Percentiles rank a stretch among this genome's conserved stretches.
Evolutionary conservation across 768 basidiomycete species (phyloP).

Genomic region (Neoboletus brunneissimus): DNA sequence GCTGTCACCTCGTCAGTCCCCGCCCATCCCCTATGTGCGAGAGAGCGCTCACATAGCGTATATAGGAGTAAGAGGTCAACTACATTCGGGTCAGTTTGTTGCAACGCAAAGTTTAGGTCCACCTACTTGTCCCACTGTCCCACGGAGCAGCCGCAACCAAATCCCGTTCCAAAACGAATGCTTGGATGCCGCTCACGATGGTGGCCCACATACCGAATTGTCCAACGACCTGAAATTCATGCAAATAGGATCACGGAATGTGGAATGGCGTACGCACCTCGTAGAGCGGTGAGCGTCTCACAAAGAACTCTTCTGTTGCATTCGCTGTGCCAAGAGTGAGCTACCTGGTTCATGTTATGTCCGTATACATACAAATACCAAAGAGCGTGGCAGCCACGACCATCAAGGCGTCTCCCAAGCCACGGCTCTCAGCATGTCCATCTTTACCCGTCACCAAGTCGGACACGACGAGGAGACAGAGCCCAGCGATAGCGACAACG

Average conservation of each 20-base stretch:
- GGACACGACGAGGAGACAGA: constrained; percentile 75
- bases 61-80: constrained; percentile 50
- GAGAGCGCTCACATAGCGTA: constrained; percentile 33
- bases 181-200: constrained; percentile 73
- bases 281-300: constrained; percentile 74
- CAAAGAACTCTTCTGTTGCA: constrained; percentile 85
- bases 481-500: constrained; percentile 63
- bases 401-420: constrained; percentile 82
- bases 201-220: constrained; percentile 83
- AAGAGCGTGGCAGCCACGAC: constrained; percentile 81
- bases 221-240: constrained; percentile 58
- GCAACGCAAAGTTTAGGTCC: constrained; percentile 14
- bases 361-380: constrained; percentile 63
- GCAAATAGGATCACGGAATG: background rate
- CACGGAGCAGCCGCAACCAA: constrained; percentile 61
- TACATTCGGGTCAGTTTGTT: constrained; percentile 35
- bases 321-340: constrained; percentile 53
- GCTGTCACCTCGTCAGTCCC: constrained; percentile 36
- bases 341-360: background rate
- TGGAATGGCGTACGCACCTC: constrained; percentile 43
- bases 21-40: background rate
- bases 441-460: constrained; percentile 75
- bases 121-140: constrained; percentile 65
- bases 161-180: constrained; percentile 67
- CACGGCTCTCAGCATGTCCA: constrained; percentile 58